These are phyloP conservation scores for Fusarium brevicatenulatum DNA, from an alignment of 2,329 filamentous ascomycete species.

Conservation along the genomic window DNA sequence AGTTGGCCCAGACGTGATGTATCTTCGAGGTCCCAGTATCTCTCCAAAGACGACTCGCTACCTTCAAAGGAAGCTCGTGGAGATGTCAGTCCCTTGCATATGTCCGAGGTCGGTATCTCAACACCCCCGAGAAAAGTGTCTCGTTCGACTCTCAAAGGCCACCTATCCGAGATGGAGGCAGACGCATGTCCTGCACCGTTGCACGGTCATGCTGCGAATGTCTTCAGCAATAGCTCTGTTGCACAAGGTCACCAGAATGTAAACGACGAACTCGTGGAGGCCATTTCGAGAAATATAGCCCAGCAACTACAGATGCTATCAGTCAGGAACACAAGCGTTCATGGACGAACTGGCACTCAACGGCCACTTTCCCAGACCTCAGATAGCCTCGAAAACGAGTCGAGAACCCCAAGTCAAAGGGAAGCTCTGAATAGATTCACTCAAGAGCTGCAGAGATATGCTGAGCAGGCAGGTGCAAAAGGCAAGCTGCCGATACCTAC, in stretches of 20 bases:
- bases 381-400: slow-evolving; percentile 36
- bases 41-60: background rate
- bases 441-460: slow-evolving; percentile 45
- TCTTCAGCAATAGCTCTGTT: slow-evolving; percentile 15
- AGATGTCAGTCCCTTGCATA: background rate
- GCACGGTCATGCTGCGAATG: slow-evolving; percentile 24
- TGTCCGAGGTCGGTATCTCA: background rate
- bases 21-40: background rate
- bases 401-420: slow-evolving; percentile 57
- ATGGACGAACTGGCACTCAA: background rate
- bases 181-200: background rate
- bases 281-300: slow-evolving; percentile 56
- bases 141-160: background rate
- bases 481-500: slow-evolving; percentile 53
- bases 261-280: slow-evolving; percentile 55
- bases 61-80: background rate
- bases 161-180: background rate
- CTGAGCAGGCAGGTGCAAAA: slow-evolving; percentile 50
- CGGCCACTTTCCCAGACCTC: background rate
- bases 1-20: background rate
- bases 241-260: slow-evolving; percentile 46
- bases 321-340: slow-evolving; percentile 27
- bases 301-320: slow-evolving; percentile 58
- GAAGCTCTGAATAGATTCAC: slow-evolving; percentile 53
- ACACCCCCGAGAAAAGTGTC: background rate